Conservation (phyloP, 108 stramenopile species). For the Aurantiochytrium sp. region DNA sequence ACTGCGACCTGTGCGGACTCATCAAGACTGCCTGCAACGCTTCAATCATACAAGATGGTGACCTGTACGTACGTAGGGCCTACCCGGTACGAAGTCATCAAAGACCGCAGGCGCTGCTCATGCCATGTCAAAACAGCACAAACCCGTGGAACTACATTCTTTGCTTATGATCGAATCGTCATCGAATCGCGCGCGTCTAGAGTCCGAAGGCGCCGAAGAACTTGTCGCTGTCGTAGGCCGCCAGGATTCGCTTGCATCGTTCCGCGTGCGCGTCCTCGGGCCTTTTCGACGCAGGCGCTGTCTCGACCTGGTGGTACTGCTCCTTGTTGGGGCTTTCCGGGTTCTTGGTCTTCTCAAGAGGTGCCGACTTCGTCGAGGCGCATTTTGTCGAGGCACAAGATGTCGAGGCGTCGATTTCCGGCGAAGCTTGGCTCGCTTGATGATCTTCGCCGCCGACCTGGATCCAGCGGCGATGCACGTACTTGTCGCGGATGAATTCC, state of each 20-base stretch:
- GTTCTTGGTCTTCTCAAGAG: neutral
- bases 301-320: neutral
- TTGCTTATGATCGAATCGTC: no score
- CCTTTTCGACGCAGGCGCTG: neutral
- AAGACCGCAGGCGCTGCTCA: no score
- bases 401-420: neutral
- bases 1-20: no score
- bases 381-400: no score
- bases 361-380: no score
- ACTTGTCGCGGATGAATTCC: neutral
- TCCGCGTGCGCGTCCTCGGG: neutral
- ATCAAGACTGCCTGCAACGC: no score
- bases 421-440: neutral
- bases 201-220: neutral
- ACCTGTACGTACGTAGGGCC: no score
- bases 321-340: neutral
- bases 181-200: no score
- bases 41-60: no score
- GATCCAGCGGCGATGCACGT: neutral
- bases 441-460: neutral
- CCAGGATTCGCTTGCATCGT: neutral
- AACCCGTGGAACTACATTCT: no score
- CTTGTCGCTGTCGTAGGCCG: neutral
- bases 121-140: no score
- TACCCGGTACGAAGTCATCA: no score